Evolutionary conservation across 495 filamentous ascomycete genomes (phyloP), one percentile per base, ranked within the genome.

Genomic region (Penicillium waksmanii): DNA sequence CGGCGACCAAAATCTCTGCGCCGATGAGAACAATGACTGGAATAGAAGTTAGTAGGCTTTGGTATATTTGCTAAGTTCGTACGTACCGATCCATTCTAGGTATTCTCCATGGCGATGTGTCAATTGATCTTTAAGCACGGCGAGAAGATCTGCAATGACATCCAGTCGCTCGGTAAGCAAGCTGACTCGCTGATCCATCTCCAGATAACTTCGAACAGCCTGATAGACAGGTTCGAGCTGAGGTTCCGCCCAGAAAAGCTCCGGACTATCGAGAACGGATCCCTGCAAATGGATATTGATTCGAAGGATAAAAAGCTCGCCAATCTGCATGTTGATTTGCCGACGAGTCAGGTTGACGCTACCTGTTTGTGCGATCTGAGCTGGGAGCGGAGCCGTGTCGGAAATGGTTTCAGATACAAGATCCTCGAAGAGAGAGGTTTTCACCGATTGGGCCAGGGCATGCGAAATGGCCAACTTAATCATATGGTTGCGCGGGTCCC

Each of bases 281-380:
- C 96, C 96, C 73, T 98, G 96, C 12, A 98, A 82, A 77, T 98
- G 96, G 67, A 98, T 96, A 68, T 94, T 96, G 78, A 98, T 98
- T 27, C 94, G 84, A 11, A 98, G 75, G 66, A 98, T 98, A 74
- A 98, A 98, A 12, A 98, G 85, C 74, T 98, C 91, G 70, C 95
- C 95, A 56, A 98, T 96, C 69, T 97, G 92, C 91, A 96, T 97
- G 77, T 97, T 97, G 82, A 97, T 97, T 68, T 98, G 83, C 27
- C 83, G 80, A 12, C 93, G 84, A 27, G 85, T 89, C 48, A 98
- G 85, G 38, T 89, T 85, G 64, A 98, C 90, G 66, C 92, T 94
- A 57, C 95, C 95, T 1, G 94, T 96, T 60, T 89, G 73, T 0
- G 96, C 95, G 54, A 98, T 94, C 68, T 94, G 90, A 13, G 88